A percentile compares a stretch with the other conserved stretches of the same genome.
These are phyloP conservation scores for Senna siamea DNA, from an alignment of 306 rosid genomes.

Conservation along the genomic window DNA sequence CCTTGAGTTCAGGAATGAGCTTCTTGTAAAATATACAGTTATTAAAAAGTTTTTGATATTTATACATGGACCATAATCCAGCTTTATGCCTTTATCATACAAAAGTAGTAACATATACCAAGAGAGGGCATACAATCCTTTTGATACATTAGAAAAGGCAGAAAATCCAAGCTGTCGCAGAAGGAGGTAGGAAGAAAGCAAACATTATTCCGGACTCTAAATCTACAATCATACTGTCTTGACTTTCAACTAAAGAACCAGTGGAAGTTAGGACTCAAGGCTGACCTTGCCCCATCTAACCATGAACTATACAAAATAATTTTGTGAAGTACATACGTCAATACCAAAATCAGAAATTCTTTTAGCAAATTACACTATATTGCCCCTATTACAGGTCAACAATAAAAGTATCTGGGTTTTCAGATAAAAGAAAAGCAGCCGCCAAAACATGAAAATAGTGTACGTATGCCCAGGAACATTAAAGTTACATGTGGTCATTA, in stretches of 20 bases:
- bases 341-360: conserved; percentile 26
- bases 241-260: neutral
- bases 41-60: neutral
- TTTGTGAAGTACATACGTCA: neutral
- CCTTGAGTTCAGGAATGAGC: neutral
- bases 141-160: neutral
- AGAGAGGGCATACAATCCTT: too few relatives aligned
- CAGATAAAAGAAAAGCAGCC: conserved; percentile 7
- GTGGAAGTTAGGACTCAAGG: neutral
- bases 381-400: conserved; percentile 3
- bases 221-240: neutral
- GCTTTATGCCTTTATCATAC: neutral
- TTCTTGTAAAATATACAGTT: neutral
- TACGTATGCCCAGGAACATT: neutral
- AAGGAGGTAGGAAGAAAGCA: neutral
- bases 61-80: neutral
- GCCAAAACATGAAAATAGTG: conserved; percentile 11
- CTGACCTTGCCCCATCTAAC: conserved; percentile 19
- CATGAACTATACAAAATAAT: conserved; percentile 24
- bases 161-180: too few relatives aligned
- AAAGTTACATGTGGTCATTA: conserved; percentile 8
- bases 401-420: conserved; percentile 4
- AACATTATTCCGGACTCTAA: neutral
- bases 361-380: conserved; percentile 4
- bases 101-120: too few relatives aligned